Percentiles rank a stretch among this genome's conserved stretches.
Evolutionary conservation across 352 stramenopile species (phyloP).

Genomic region (Phytophthora sansomeana): DNA sequence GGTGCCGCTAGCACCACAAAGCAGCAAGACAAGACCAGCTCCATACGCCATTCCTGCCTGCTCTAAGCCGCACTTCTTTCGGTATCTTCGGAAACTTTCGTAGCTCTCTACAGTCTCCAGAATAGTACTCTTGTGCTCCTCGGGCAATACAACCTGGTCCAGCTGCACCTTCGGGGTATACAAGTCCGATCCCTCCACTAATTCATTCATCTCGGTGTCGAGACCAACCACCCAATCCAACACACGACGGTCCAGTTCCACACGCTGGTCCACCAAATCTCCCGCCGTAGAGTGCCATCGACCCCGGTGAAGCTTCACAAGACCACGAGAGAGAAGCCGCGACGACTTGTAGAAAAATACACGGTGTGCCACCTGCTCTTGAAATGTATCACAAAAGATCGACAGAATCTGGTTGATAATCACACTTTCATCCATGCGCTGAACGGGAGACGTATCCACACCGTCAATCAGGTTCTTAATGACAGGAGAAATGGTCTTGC

Average conservation of each 20-base stretch:
- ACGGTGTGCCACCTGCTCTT: slow-evolving; percentile 87
- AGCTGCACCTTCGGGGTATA: slow-evolving; percentile 87
- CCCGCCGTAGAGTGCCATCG: slow-evolving; percentile 86
- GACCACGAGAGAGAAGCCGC: slow-evolving; percentile 70
- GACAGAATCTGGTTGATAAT: slow-evolving; percentile 91
- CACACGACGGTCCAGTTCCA: slow-evolving; percentile 86
- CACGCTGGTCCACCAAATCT: slow-evolving; percentile 88
- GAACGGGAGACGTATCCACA: slow-evolving; percentile 83
- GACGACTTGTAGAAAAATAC: slow-evolving; percentile 92
- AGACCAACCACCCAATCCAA: slow-evolving; percentile 89
- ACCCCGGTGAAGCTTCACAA: slow-evolving; percentile 84
- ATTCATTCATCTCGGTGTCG: slow-evolving; percentile 91
- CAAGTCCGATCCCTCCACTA: slow-evolving; percentile 89
- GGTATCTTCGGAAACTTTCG: slow-evolving; percentile 80
- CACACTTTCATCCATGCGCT: slow-evolving; percentile 91
- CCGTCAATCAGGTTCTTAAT: slow-evolving; percentile 91
- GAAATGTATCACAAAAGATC: slow-evolving; percentile 91
- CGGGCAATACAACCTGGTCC: slow-evolving; percentile 86
- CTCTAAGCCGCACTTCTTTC: slow-evolving; percentile 82
- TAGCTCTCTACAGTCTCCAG: slow-evolving; percentile 86
- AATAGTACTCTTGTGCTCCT: slow-evolving; percentile 86
- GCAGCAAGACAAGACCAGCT: slow-evolving; percentile 77
- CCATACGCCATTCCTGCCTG: slow-evolving; percentile 80
- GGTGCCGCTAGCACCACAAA: slow-evolving; percentile 87
- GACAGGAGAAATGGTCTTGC: slow-evolving; percentile 90